phyloP scores from a whole-genome alignment of 805 yeast genomes.

The Wickerhamiella nectarea region DNA sequence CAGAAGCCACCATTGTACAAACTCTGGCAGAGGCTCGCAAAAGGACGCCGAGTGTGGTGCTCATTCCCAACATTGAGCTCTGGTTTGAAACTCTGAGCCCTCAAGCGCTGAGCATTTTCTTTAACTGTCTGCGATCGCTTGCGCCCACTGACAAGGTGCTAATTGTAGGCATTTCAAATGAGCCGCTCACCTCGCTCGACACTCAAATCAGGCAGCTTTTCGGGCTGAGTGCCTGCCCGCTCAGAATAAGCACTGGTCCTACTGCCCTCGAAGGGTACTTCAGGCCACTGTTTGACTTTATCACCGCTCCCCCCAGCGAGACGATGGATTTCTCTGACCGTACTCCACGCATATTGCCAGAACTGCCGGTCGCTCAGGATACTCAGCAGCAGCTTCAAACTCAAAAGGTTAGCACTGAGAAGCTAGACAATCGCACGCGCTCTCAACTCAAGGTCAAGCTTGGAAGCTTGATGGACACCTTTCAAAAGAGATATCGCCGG shows the following conservation, averaged over 20 bases:
- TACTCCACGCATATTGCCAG: slow-evolving; percentile 28
- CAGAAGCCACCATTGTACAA: slow-evolving; percentile 75
- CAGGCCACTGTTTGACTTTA: slow-evolving; percentile 35
- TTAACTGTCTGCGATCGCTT: slow-evolving; percentile 53
- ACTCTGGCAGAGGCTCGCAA: slow-evolving; percentile 75
- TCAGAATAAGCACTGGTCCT: slow-evolving; percentile 26
- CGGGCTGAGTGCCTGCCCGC: slow-evolving; percentile 40
- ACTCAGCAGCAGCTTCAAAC: slow-evolving; percentile 22
- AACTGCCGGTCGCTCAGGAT: slow-evolving; percentile 29
- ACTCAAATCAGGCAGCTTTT: slow-evolving; percentile 41
- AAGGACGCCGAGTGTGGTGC: slow-evolving; percentile 76
- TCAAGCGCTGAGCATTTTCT: slow-evolving; percentile 57
- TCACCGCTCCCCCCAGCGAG: slow-evolving; percentile 55
- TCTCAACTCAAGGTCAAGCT: slow-evolving; percentile 74
- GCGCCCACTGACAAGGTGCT: slow-evolving; percentile 61
- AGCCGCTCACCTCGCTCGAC: slow-evolving; percentile 29
- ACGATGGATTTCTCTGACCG: slow-evolving; percentile 50
- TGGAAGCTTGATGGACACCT: slow-evolving; percentile 77
- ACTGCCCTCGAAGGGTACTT: slow-evolving; percentile 46
- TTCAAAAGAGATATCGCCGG: slow-evolving; percentile 74
- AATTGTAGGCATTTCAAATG: slow-evolving; percentile 57
- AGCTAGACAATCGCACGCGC: slow-evolving; percentile 67
- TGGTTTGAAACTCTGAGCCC: slow-evolving; percentile 59
- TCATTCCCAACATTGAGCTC: slow-evolving; percentile 67
- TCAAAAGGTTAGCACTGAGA: slow-evolving; percentile 22